Evolutionary conservation across 2,329 filamentous ascomycete species (phyloP).

Genomic region (Madurella fahalii): DNA sequence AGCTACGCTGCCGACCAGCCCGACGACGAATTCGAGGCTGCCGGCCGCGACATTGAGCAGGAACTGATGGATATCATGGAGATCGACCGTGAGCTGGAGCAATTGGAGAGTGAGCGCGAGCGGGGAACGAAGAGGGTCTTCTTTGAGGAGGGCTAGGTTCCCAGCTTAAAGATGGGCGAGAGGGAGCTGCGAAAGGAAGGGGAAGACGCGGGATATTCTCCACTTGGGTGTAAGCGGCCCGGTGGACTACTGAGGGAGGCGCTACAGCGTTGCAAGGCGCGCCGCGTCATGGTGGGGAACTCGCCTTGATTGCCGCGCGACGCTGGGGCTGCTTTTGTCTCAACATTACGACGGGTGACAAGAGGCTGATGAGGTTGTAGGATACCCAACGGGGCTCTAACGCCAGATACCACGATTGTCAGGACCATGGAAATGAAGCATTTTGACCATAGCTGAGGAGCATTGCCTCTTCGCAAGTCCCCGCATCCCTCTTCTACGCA

Average conservation of each 20-base stretch:
- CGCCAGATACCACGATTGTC: constrained; percentile 16
- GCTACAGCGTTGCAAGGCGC: neutral
- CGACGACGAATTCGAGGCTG: constrained; percentile 45
- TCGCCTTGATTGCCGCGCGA: neutral
- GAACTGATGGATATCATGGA: constrained; percentile 64
- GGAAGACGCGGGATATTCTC: neutral
- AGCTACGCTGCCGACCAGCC: constrained; percentile 50
- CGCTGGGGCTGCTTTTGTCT: neutral
- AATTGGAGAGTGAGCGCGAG: constrained; percentile 48
- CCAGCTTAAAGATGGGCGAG: constrained; percentile 3
- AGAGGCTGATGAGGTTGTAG: constrained; percentile 29
- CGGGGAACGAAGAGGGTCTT: constrained; percentile 49
- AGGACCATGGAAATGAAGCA: constrained; percentile 9
- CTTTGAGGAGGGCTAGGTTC: constrained; percentile 42
- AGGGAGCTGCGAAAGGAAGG: neutral
- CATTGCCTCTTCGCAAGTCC: neutral
- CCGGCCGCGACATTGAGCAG: constrained; percentile 50
- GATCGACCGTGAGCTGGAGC: constrained; percentile 57
- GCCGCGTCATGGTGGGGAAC: constrained; percentile 2
- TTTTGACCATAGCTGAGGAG: constrained; percentile 5
- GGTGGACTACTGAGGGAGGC: constrained; percentile 3
- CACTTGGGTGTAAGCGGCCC: neutral
- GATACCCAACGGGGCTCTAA: constrained; percentile 35
- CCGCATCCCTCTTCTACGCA: constrained; percentile 9
- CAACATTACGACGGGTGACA: neutral